phyloP scores from a whole-genome alignment of 148 eudicot genomes.

The Linanthus parryae region DNA sequence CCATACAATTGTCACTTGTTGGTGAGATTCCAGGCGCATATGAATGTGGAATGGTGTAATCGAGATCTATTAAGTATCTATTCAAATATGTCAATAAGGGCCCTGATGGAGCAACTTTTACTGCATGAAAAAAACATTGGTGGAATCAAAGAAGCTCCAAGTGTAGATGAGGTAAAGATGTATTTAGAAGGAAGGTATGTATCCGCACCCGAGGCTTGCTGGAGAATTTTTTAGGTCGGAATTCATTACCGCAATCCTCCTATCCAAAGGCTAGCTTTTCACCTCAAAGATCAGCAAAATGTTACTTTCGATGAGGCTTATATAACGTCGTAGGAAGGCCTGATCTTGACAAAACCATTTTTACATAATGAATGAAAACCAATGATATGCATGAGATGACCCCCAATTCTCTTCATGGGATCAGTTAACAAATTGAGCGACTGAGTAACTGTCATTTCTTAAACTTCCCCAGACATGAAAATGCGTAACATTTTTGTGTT shows the following conservation, averaged over 20 bases:
- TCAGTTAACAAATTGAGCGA: too few species aligned
- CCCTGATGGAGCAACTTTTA: background rate
- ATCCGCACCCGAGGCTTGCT: background rate
- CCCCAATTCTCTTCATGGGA: too few species aligned
- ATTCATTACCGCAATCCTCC: background rate
- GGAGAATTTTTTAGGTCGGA: conserved; percentile 2
- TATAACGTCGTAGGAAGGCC: too few species aligned
- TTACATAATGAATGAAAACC: background rate
- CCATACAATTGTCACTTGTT: too few species aligned
- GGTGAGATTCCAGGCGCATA: too few species aligned
- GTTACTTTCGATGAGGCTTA: background rate
- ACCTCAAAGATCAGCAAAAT: background rate
- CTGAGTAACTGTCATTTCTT: too few species aligned
- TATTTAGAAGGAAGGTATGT: background rate
- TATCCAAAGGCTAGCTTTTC: background rate
- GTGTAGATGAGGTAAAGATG: background rate
- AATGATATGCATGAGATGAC: background rate
- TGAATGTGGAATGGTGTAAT: too few species aligned
- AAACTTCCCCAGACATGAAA: too few species aligned
- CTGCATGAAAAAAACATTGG: background rate
- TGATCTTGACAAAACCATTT: background rate
- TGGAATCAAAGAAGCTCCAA: background rate
- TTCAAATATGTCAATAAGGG: background rate
- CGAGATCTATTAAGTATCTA: too few species aligned
- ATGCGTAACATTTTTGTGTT: too few species aligned